These are phyloP conservation scores for Nemania abortiva DNA, from an alignment of 2,329 filamentous ascomycete genomes.

Conservation along the genomic window DNA sequence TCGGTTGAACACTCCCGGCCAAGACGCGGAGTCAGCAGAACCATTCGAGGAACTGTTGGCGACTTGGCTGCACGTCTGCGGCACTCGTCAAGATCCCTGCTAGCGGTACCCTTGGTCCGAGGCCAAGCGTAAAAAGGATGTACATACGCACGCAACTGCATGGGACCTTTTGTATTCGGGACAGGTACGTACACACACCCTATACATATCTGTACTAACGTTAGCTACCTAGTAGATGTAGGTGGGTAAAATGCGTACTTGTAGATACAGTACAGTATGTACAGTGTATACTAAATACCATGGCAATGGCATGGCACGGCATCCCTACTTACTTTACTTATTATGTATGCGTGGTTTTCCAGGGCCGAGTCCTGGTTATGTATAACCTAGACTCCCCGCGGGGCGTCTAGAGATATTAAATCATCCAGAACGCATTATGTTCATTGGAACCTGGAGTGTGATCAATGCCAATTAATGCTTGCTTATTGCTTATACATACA, in stretches of 20 bases:
- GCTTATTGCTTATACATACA: no score
- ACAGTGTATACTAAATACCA: background rate
- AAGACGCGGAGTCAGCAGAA: slow-evolving; percentile 41
- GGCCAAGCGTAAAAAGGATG: slow-evolving; percentile 28
- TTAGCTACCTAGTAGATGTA: background rate
- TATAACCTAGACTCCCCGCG: background rate
- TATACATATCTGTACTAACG: background rate
- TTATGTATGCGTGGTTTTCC: background rate
- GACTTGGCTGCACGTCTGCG: slow-evolving; percentile 34
- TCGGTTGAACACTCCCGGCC: slow-evolving; percentile 36
- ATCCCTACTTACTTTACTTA: no score
- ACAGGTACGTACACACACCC: slow-evolving; percentile 38
- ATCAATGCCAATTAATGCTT: no score
- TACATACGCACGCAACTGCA: slow-evolving; percentile 45
- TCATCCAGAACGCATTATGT: background rate
- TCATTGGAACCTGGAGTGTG: background rate
- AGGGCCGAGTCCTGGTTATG: no score
- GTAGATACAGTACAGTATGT: no score
- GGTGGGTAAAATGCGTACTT: no score
- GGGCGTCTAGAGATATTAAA: background rate
- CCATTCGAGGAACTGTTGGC: slow-evolving; percentile 34
- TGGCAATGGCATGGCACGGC: no score
- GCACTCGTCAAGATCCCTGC: slow-evolving; percentile 39
- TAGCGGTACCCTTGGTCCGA: slow-evolving; percentile 36
- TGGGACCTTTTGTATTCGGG: slow-evolving; percentile 47